Percentiles rank a stretch among this genome's conserved stretches.
These are phyloP conservation scores for Chaetomidium leptoderma DNA, from an alignment of 495 filamentous ascomycete genomes.

Conservation along the genomic window DNA sequence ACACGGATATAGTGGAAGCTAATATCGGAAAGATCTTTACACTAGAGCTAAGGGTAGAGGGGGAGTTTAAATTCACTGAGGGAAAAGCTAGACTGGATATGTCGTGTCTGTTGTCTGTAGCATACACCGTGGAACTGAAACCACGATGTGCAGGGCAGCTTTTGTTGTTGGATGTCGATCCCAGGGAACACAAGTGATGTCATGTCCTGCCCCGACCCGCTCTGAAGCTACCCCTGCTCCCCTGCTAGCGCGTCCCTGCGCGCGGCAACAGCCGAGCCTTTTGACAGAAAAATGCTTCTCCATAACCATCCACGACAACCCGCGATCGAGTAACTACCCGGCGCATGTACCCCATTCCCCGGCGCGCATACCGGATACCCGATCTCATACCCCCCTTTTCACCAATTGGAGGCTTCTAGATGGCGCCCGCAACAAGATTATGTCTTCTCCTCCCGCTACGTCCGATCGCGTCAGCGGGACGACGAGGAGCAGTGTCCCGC, in stretches of 20 bases:
- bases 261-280: background rate
- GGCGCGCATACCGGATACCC: constrained; percentile 2
- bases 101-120: no score
- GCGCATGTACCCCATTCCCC: constrained; percentile 16
- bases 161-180: no score
- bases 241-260: constrained; percentile 6
- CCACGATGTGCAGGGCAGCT: no score
- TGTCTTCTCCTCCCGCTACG: constrained; percentile 17
- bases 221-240: background rate
- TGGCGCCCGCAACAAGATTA: constrained; percentile 22
- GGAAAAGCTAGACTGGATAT: no score
- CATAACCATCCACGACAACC: no score
- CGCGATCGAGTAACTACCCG: no score
- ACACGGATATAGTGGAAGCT: no score
- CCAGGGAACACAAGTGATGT: background rate
- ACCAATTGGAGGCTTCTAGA: constrained; percentile 1
- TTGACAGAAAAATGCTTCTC: constrained; percentile 7
- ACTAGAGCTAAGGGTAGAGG: no score
- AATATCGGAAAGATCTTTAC: no score
- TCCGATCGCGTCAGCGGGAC: background rate
- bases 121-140: no score
- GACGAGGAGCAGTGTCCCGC: background rate
- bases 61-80: no score
- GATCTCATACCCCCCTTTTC: background rate
- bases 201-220: background rate